Evolutionary conservation across 495 filamentous ascomycete genomes (phyloP).

Genomic region (Neurospora sp.): DNA sequence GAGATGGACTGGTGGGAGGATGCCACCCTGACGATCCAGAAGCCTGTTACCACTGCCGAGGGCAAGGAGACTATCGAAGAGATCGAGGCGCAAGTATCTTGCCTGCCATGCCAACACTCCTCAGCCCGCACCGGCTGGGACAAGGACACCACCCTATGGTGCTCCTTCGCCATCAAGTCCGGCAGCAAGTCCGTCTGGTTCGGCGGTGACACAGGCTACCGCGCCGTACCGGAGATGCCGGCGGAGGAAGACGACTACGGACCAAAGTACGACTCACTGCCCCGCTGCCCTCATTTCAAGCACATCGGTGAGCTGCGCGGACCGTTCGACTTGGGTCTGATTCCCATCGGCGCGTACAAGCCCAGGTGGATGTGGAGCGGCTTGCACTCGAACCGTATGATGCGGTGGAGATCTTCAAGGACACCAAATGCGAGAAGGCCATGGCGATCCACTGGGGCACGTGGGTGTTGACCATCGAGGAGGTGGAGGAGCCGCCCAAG

Average conservation of each 20-base stretch:
- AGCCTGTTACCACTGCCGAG: conserved; percentile 1
- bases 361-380: conserved; percentile 66
- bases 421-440: conserved; percentile 73
- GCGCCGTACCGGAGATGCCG: conserved; percentile 62
- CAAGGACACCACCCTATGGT: conserved; percentile 69
- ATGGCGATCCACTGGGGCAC: conserved; percentile 94
- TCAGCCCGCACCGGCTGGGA: conserved; percentile 61
- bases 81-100: conserved; percentile 69
- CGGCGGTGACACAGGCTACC: conserved; percentile 73
- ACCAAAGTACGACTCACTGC: conserved; percentile 53
- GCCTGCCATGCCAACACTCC: conserved; percentile 79
- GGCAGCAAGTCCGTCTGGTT: conserved; percentile 69
- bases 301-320: conserved; percentile 75
- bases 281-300: conserved; percentile 76
- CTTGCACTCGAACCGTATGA: conserved; percentile 84
- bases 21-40: conserved; percentile 54
- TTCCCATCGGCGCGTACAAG: conserved; percentile 88
- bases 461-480: conserved; percentile 82
- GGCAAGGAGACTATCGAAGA: conserved; percentile 18
- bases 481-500: conserved; percentile 72
- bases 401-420: conserved; percentile 79
- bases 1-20: conserved; percentile 97
- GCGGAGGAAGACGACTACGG: conserved; percentile 56
- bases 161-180: conserved; percentile 72
- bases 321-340: conserved; percentile 85